Evolutionary conservation across 1,139 yeast genomes (phyloP), one percentile per base, ranked within the genome.

Genomic region (Pichia sp.): DNA sequence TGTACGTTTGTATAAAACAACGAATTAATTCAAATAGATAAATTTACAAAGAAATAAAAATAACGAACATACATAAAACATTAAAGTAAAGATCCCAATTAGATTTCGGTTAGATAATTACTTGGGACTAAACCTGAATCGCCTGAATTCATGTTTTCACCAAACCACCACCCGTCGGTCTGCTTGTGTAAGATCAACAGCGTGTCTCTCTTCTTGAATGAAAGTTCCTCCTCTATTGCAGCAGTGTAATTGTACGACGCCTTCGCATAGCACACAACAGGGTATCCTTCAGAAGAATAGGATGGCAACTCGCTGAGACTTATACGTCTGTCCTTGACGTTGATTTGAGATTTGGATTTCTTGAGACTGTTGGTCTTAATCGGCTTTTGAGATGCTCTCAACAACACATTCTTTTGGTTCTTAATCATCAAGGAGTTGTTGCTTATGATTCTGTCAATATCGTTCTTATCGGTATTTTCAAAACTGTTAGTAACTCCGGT

Each of bases 161-260:
- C 85, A 57, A 84, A 83, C 83, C 85, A 89, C 96, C 96, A 89
- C 32, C 90, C 89, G 60, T 89, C 96, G 46, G 85, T 91, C 63
- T 88, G 95, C 71, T 77, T 83, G 56, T 80, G 81, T 22, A 86
- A 67, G 14, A 89, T 79, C 52, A 81, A 75, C 65, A 89, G 69
- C n/a, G 79, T 64, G 72, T 90, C 94, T 47, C 85, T 85, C 61
- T 86, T 85, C 48, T 77, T 75, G 72, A 89, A 88, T 17, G 75
- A 69, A 11, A 88, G 74, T 58, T 89, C 96, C 42, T 87, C 93
- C n/a, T 83, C 84, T 44, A 85, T 83, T 21, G 81, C 84, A 1
- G 95, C 90, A 34, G 77, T 74, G 67, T 85, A 89, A 41, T 81
- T 81, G 59, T 83, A 88, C 51, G 77, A 72, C 0, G 96, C 95